Base-by-base conservation (phyloP, 306 rosid species). In the Hippophae tibetana region DNA sequence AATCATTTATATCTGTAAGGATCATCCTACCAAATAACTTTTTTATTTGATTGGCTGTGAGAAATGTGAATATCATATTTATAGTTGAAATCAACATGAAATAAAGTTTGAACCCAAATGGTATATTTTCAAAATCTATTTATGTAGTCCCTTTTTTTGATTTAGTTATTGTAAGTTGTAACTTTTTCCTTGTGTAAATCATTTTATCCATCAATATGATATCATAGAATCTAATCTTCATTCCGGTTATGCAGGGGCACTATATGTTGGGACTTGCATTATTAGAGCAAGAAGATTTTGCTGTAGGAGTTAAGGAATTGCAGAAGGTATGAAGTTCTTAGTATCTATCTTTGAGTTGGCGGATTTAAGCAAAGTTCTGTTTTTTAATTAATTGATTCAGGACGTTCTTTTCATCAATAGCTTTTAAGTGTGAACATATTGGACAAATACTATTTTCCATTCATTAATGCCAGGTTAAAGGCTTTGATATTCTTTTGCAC, bases 201-300 rank as follows among this genome's bases (percentile, higher is more conserved):
- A 18, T 18, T 18, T 18, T 18, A 18, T 18, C 1, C 23, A 18
- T 18, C 23, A 18, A 18, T 18, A 18, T 18, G 23, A 18, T 18
- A 18, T 18, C 23, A 18, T 18, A 18, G 23, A 18, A 18, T 18
- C 12, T 31, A 7, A 50, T 60, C 53, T 43, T 49, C 25, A 58
- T 56, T 76, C 56, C 54, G 7, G 57, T 42, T 47, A 59, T 82
- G 58, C 82, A 93, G 99, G 99, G 84, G 40, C 88, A 93, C 77
- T 93, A 88, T 72, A 78, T 82, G 81, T 67, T 93, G 86, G 99
- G 97, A 73, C 96, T 88, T 65, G 85, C 87, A 53, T 77, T 93
- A 62, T 74, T 88, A 13, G 75, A 66, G 69, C 82, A 54, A 61
- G 50, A 80, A 74, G 94, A 84, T 58, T 71, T 72, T 75, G 56